Percentiles rank a stretch among this genome's conserved stretches.
Conservation (phyloP, 2,329 filamentous ascomycete genomes). For the Coleophoma eucalyptorum region DNA sequence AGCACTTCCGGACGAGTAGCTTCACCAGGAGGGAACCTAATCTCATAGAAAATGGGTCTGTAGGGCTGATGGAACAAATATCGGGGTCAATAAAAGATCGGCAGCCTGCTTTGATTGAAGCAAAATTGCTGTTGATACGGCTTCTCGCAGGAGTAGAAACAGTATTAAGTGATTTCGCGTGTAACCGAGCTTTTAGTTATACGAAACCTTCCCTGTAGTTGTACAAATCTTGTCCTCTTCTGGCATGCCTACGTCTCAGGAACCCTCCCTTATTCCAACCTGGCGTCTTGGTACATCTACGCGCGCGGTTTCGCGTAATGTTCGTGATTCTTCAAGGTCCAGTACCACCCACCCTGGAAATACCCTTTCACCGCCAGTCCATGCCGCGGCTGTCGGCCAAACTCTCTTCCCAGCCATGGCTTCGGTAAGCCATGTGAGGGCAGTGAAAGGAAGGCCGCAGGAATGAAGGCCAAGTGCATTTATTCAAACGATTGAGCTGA, state of each 20-base stretch:
- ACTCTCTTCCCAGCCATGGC: slow-evolving; percentile 5
- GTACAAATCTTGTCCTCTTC: too few species aligned
- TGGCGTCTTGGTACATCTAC: too few species aligned
- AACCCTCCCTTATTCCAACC: too few species aligned
- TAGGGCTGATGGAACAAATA: slow-evolving; percentile 16
- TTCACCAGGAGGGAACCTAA: slow-evolving; percentile 1
- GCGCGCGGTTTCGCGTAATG: slow-evolving; percentile 13
- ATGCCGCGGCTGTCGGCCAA: slow-evolving; percentile 9
- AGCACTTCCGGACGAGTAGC: slow-evolving; percentile 2
- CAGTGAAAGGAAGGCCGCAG: slow-evolving; percentile 23
- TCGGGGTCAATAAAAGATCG: slow-evolving; percentile 4
- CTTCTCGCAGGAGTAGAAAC: not conserved
- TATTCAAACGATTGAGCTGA: slow-evolving; percentile 1
- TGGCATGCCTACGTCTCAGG: too few species aligned
- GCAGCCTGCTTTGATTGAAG: slow-evolving; percentile 10
- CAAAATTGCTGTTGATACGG: not conserved
- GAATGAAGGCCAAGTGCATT: slow-evolving; percentile 22
- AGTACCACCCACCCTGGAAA: not conserved
- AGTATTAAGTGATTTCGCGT: too few species aligned
- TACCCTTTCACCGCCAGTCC: slow-evolving; percentile 21
- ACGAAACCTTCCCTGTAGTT: too few species aligned
- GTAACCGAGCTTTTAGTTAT: too few species aligned
- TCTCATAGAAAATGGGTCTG: not conserved
- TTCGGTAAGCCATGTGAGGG: slow-evolving; percentile 1
- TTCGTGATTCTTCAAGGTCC: slow-evolving; percentile 10